phyloP scores from a whole-genome alignment of 805 yeast species.

The Jamesozyma hellenica region DNA sequence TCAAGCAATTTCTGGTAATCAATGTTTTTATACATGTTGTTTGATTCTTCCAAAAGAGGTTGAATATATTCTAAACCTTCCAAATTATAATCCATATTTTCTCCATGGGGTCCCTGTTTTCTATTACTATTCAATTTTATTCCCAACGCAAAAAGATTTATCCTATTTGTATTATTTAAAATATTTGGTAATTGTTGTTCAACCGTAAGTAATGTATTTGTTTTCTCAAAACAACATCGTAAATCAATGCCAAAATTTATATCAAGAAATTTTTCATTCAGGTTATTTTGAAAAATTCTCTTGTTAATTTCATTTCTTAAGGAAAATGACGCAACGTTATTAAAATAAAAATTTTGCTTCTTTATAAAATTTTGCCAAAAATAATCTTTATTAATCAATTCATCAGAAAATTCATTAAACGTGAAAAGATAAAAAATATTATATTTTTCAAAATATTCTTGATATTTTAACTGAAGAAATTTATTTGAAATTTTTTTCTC shows the following conservation, averaged over 20 bases:
- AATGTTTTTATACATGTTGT: constrained; percentile 15
- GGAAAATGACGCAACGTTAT: background rate
- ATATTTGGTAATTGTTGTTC: background rate
- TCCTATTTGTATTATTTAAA: background rate
- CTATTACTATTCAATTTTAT: background rate
- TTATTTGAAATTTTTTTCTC: background rate
- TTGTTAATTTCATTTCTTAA: background rate
- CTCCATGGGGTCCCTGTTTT: too few relatives aligned
- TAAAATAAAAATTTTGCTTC: background rate
- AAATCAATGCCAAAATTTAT: background rate
- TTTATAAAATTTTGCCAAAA: background rate
- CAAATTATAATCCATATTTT: background rate
- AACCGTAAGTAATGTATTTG: background rate
- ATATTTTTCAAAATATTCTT: background rate
- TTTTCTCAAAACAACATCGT: background rate
- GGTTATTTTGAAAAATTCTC: background rate
- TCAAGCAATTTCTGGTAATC: constrained; percentile 19
- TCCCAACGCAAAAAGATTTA: background rate
- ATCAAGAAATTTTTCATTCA: background rate
- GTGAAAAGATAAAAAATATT: background rate
- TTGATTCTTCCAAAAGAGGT: constrained; percentile 18
- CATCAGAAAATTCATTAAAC: background rate
- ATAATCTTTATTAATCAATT: background rate
- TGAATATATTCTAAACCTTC: constrained; percentile 7
- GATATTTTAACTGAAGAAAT: background rate